A percentile compares a stretch with the other conserved stretches of the same genome.
Conservation (phyloP, 495 filamentous ascomycete species). For the Trichoderma parareesei region DNA sequence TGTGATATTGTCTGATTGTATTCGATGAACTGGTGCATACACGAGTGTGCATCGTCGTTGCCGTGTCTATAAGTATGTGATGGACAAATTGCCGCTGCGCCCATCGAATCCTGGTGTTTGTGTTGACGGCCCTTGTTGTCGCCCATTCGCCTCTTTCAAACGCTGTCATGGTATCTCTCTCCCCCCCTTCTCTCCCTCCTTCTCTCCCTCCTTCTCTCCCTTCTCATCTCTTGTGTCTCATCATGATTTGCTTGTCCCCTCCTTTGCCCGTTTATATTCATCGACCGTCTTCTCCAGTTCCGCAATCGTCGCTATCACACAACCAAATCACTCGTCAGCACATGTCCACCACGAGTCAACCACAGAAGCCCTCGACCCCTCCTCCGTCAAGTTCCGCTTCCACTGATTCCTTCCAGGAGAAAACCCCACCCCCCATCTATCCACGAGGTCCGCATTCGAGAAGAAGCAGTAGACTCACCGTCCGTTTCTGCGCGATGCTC, state of each 20-base stretch:
- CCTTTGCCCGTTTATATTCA: slow-evolving; percentile 5
- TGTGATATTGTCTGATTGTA: no score
- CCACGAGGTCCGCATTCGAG: not conserved
- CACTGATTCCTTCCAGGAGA: not conserved
- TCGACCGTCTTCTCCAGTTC: slow-evolving; percentile 21
- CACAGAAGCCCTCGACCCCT: not conserved
- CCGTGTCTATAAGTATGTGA: no score
- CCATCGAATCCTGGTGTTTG: no score
- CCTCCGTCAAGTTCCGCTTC: no score
- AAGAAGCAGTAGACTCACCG: slow-evolving; percentile 19
- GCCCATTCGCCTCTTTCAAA: no score
- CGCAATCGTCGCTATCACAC: slow-evolving; percentile 22
- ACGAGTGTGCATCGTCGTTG: no score
- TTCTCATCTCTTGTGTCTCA: not conserved
- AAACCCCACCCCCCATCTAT: not conserved
- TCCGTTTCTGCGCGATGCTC: slow-evolving; percentile 58
- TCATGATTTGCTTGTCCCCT: not conserved
- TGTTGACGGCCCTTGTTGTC: no score
- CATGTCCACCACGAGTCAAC: not conserved
- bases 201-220: not conserved
- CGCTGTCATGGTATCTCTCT: no score
- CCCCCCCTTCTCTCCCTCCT: not conserved
- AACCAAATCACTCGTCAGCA: not conserved
- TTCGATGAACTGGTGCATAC: no score
- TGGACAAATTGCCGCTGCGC: no score